Evolutionary conservation across 441 rosid genomes (phyloP).

Genomic region (Melastoma candidum): DNA sequence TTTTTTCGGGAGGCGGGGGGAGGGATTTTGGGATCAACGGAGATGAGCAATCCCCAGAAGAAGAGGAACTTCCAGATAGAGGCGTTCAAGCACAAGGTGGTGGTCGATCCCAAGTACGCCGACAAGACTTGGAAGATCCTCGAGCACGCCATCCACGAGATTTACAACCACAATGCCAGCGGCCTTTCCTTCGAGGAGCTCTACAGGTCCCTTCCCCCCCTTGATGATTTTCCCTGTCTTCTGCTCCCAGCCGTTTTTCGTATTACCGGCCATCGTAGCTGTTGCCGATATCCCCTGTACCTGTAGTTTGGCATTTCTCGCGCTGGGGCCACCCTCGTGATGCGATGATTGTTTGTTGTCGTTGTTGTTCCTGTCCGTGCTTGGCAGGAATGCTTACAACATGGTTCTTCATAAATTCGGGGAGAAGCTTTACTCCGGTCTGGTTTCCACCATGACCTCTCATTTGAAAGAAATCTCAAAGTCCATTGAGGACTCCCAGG

Average conservation of each 20-base stretch:
- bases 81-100: constrained; percentile 91
- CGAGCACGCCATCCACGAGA: constrained; percentile 93
- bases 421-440: constrained; percentile 73
- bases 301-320: too few species aligned
- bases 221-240: neutral
- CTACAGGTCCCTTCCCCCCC: constrained; percentile 38
- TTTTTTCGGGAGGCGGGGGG: too few species aligned
- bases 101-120: constrained; percentile 91
- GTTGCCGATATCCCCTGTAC: too few species aligned
- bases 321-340: too few species aligned
- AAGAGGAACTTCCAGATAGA: constrained; percentile 88
- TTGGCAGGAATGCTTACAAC: constrained; percentile 82
- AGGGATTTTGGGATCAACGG: neutral
- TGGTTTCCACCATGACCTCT: constrained; percentile 71
- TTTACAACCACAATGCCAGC: constrained; percentile 94
- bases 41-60: constrained; percentile 76
- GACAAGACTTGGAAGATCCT: constrained; percentile 94
- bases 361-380: too few species aligned
- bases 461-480: constrained; percentile 77
- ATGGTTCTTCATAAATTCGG: constrained; percentile 98
- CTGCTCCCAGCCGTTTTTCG: neutral
- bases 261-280: neutral
- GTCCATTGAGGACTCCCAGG: constrained; percentile 80
- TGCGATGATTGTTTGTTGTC: too few species aligned
- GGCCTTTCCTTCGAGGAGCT: constrained; percentile 96